Base-by-base conservation (phyloP, 2,329 filamentous ascomycete species). In the Aspergillus sp. region DNA sequence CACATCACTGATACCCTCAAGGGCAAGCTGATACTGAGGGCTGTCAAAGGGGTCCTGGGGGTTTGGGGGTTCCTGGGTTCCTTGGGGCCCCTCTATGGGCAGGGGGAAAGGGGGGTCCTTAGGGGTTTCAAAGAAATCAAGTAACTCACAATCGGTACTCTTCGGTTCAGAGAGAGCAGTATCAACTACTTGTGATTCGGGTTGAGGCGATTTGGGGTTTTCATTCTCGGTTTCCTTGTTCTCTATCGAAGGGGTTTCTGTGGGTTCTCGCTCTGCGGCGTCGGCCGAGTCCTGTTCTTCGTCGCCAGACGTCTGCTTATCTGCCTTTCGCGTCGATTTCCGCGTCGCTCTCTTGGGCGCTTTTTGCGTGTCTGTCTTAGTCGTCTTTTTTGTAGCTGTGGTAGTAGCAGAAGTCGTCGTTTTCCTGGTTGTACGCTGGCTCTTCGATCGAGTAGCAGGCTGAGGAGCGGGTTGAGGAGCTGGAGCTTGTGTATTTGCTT, bases 401-500 rank as follows among this genome's bases (percentile, higher is more conserved):
- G 34, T 29, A 38, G 27, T 28, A 10, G 12, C 28, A 5, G 46
- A 46, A 6, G 43, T 40, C 5, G 43, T 40, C 6, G 42, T 33
- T 28, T 53, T 51, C 32, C 50, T 56, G 12, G 35, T 29, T n/a
- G 49, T 28, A 32, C 52, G 46, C 27, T 50, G 45, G 12, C 37
- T 37, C 31, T 45, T 52, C 6, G 53, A 32, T 6, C 49, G 50
- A 29, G 50, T 44, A 5, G 31, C 49, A 33, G 38, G 39, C 12
- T 42, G 42, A 13, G 44, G 42, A 13, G 44, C 28, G 35, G 46
- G 32, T 39, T 56, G 44, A 36, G 44, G 37, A 39, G 13, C n/a
- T 33, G 27, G 37, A 33, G 31, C n/a, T 10, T 39, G 28, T 13
- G 30, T 29, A 26, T 13, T 39, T 13, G 11, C 13, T 10, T 45